phyloP scores from a whole-genome alignment of 805 yeast genomes.

The Candida xiaguanensis region DNA sequence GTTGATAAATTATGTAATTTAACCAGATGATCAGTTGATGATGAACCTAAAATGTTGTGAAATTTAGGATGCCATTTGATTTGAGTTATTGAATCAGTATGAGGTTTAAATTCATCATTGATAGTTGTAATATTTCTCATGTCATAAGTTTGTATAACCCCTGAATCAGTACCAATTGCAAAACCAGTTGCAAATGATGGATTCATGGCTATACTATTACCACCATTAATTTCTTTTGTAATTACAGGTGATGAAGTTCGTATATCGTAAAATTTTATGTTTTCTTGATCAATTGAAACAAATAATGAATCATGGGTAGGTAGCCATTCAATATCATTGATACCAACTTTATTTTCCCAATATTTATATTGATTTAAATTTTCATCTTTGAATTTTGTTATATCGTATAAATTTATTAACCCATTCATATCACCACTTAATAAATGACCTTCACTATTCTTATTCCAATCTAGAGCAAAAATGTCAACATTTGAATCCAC shows the following conservation, averaged over 20 bases:
- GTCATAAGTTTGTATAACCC: constrained; percentile 62
- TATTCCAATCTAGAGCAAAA: constrained; percentile 75
- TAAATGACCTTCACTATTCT: constrained; percentile 53
- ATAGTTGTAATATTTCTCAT: constrained; percentile 34
- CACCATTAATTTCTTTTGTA: constrained; percentile 24
- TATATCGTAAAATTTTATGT: constrained; percentile 50
- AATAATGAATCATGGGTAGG: constrained; percentile 58
- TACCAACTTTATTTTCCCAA: constrained; percentile 30
- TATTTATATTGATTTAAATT: constrained; percentile 1
- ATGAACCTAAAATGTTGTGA: constrained; percentile 55
- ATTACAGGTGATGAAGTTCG: constrained; percentile 24
- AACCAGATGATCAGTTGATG: constrained; percentile 62
- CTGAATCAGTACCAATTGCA: constrained; percentile 67
- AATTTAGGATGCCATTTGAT: constrained; percentile 68
- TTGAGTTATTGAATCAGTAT: constrained; percentile 56
- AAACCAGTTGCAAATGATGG: constrained; percentile 51
- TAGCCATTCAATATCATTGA: constrained; percentile 73
- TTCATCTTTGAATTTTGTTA: constrained; percentile 35
- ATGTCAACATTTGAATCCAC: constrained; percentile 44
- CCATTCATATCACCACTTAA: constrained; percentile 66
- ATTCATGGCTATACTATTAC: constrained; percentile 61
- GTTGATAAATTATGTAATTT: constrained; percentile 55
- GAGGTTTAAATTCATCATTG: constrained; percentile 19
- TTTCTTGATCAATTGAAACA: constrained; percentile 63
- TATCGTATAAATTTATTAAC: constrained; percentile 62